These are phyloP conservation scores for Teratosphaeria destructans DNA, from an alignment of 2,329 filamentous ascomycete genomes.

Conservation along the genomic window DNA sequence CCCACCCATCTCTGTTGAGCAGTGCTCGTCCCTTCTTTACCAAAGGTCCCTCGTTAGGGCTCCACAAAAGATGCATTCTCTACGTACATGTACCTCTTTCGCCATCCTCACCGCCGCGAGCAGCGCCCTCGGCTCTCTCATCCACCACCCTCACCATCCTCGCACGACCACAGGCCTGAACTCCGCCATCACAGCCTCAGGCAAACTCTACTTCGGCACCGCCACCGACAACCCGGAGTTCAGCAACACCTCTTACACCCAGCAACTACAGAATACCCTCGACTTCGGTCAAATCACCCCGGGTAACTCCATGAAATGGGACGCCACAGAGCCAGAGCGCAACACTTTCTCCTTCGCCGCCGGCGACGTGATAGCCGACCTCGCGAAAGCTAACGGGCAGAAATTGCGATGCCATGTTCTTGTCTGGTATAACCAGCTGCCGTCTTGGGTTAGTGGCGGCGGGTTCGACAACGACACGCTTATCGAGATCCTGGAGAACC, in stretches of 20 bases:
- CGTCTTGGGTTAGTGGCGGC: slow-evolving; percentile 39
- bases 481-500: slow-evolving; percentile 45
- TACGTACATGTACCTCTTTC: background rate
- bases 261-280: slow-evolving; percentile 42
- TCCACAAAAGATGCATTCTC: background rate
- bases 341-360: slow-evolving; percentile 48
- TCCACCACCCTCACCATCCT: background rate
- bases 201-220: slow-evolving; percentile 28
- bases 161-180: background rate
- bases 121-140: background rate
- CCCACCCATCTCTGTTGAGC: background rate
- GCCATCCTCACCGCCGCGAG: background rate
- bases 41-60: background rate
- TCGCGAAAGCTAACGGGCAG: slow-evolving; percentile 32
- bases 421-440: slow-evolving; percentile 45
- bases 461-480: slow-evolving; percentile 52
- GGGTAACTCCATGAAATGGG: slow-evolving; percentile 51
- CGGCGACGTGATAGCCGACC: slow-evolving; percentile 41
- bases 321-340: slow-evolving; percentile 40
- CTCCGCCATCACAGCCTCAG: slow-evolving; percentile 6
- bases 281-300: slow-evolving; percentile 58
- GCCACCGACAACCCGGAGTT: slow-evolving; percentile 49
- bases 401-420: slow-evolving; percentile 54
- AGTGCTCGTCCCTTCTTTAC: background rate
- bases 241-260: slow-evolving; percentile 44